Evolutionary conservation across 441 rosid genomes (phyloP).

Genomic region (Erysimum cheiri): DNA sequence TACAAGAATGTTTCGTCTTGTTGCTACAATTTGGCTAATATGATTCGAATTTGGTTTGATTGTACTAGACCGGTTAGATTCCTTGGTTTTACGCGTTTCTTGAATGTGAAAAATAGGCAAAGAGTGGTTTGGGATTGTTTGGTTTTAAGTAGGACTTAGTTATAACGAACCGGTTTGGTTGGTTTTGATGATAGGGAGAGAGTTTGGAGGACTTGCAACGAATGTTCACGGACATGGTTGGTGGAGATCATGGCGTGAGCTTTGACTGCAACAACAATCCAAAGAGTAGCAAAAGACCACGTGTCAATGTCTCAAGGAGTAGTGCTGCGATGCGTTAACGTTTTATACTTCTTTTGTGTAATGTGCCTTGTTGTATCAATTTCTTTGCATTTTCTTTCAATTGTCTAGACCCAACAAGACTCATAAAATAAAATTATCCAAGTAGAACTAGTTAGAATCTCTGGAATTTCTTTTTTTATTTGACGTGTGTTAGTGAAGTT

Average conservation of each 20-base stretch:
- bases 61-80: neutral
- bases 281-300: conserved; percentile 52
- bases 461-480: neutral
- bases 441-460: neutral
- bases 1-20: too few species aligned
- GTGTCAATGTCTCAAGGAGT: conserved; percentile 49
- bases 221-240: conserved; percentile 67
- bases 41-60: neutral
- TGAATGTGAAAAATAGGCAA: neutral
- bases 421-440: conserved; percentile 10
- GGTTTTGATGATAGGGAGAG: conserved; percentile 58
- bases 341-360: conserved; percentile 4
- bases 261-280: conserved; percentile 42
- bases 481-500: neutral
- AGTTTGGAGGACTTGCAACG: conserved; percentile 67
- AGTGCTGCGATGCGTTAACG: conserved; percentile 51
- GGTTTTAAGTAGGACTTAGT: conserved; percentile 47
- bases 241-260: conserved; percentile 48
- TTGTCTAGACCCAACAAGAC: neutral
- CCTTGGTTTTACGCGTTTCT: too few species aligned
- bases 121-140: neutral
- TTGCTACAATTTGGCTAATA: too few species aligned
- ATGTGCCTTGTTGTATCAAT: conserved; percentile 11
- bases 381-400: conserved; percentile 21
- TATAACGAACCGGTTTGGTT: conserved; percentile 65